Percentiles rank a stretch among this genome's conserved stretches.
phyloP scores from a whole-genome alignment of 371 early-diverging fungal genomes.

The Rhizopus arrhizus region DNA sequence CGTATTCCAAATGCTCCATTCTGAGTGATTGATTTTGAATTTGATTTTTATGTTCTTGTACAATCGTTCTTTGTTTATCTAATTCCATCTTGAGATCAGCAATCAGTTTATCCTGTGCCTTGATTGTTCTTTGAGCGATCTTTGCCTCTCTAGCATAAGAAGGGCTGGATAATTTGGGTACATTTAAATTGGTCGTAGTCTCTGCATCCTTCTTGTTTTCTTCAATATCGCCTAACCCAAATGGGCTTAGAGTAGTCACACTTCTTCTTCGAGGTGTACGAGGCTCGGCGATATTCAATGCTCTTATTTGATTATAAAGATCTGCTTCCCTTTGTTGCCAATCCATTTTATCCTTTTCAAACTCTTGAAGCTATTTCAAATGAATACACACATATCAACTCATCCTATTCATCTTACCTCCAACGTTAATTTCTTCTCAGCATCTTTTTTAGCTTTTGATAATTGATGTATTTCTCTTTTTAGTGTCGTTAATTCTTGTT shows the following conservation, averaged over 20 bases:
- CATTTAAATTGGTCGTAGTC: not conserved
- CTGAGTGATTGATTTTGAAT: constrained; percentile 47
- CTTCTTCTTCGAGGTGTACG: constrained; percentile 50
- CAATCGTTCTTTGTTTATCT: constrained; percentile 39
- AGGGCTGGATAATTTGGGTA: constrained; percentile 42
- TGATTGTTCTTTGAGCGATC: constrained; percentile 55
- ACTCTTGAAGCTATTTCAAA: constrained; percentile 38
- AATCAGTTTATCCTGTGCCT: constrained; percentile 53
- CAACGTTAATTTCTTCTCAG: constrained; percentile 39
- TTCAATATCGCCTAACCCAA: constrained; percentile 38
- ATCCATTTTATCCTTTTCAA: constrained; percentile 44
- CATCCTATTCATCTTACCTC: constrained; percentile 29
- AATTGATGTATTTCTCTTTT: constrained; percentile 46
- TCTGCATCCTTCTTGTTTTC: constrained; percentile 14
- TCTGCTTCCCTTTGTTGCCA: constrained; percentile 57
- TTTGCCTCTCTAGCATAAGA: constrained; percentile 55
- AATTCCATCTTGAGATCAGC: constrained; percentile 45
- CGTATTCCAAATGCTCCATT: constrained; percentile 56
- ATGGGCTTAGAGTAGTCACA: constrained; percentile 41
- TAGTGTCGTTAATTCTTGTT: constrained; percentile 39
- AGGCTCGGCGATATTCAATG: constrained; percentile 41
- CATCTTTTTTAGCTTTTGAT: constrained; percentile 43
- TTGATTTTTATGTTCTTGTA: constrained; percentile 45
- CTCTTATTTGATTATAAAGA: constrained; percentile 48
- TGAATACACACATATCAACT: not conserved